A percentile compares a stretch with the other conserved stretches of the same genome.
phyloP scores from a whole-genome alignment of 2,329 filamentous ascomycete genomes.

The Lithohypha guttulata region DNA sequence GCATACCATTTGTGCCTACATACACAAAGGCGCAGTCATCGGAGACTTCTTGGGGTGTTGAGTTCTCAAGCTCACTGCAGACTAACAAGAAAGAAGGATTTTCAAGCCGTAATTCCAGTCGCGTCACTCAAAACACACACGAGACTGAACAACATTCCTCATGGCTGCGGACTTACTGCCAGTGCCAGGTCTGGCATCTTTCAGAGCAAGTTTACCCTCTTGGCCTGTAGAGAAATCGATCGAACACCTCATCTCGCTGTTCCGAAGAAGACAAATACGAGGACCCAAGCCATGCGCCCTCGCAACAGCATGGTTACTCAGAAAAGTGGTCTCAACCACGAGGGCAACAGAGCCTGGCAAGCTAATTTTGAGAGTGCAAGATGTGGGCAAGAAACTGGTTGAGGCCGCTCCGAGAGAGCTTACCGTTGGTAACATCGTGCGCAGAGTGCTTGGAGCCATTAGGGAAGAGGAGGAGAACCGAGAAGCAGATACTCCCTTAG shows the following conservation, averaged over 20 bases:
- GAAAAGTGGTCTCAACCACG: slow-evolving; percentile 72
- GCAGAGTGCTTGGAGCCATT: slow-evolving; percentile 79
- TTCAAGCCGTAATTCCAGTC: neutral
- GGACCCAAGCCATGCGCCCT: slow-evolving; percentile 82
- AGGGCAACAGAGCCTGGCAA: slow-evolving; percentile 67
- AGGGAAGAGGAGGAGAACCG: slow-evolving; percentile 68
- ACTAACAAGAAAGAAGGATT: too few species aligned
- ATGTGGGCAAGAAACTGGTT: slow-evolving; percentile 65
- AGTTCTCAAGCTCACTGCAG: too few species aligned
- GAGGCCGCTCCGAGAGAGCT: slow-evolving; percentile 82
- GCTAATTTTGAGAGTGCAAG: slow-evolving; percentile 68
- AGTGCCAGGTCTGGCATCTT: slow-evolving; percentile 66
- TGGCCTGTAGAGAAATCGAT: slow-evolving; percentile 70
- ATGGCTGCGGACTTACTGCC: slow-evolving; percentile 29
- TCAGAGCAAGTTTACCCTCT: slow-evolving; percentile 66
- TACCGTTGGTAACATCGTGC: slow-evolving; percentile 87
- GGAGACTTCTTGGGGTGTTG: too few species aligned
- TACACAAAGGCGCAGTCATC: too few species aligned
- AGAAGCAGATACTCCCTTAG: slow-evolving; percentile 43
- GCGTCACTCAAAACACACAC: too few species aligned
- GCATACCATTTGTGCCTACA: too few species aligned
- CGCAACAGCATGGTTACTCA: slow-evolving; percentile 78
- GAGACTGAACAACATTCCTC: too few species aligned
- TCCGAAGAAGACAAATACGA: slow-evolving; percentile 83
- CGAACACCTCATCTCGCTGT: slow-evolving; percentile 55